These are phyloP conservation scores for Bipolaris cookei DNA, from an alignment of 2,329 filamentous ascomycete species.

Conservation along the genomic window DNA sequence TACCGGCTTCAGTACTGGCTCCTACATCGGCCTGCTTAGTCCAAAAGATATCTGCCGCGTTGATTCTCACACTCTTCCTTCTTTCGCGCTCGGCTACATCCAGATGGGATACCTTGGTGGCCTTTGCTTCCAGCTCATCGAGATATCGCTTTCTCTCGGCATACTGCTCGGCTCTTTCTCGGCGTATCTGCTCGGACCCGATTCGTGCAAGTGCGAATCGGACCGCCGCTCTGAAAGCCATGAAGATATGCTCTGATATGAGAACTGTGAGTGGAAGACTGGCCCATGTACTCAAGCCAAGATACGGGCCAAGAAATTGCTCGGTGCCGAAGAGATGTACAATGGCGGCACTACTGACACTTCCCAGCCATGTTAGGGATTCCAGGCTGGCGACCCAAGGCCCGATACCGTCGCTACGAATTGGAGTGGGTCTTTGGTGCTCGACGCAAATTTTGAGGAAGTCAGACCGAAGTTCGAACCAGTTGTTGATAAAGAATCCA, in stretches of 20 bases:
- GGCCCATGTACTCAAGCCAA: slow-evolving; percentile 35
- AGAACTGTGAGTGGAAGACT: slow-evolving; percentile 41
- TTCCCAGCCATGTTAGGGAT: slow-evolving; percentile 43
- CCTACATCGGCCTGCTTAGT: slow-evolving; percentile 38
- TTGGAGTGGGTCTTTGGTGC: slow-evolving; percentile 36
- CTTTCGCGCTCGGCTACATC: slow-evolving; percentile 35
- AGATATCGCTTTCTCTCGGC: slow-evolving; percentile 36
- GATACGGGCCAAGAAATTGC: slow-evolving; percentile 17
- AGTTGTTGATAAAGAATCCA: slow-evolving; percentile 47
- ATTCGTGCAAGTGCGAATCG: slow-evolving; percentile 34
- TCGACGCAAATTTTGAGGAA: slow-evolving; percentile 45
- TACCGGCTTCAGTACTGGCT: slow-evolving; percentile 29
- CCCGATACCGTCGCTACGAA: slow-evolving; percentile 42
- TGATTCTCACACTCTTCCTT: slow-evolving; percentile 42
- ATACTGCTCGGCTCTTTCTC: slow-evolving; percentile 36
- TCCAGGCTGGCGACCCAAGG: slow-evolving; percentile 44
- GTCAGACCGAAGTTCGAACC: slow-evolving; percentile 45
- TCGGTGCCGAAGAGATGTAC: slow-evolving; percentile 42
- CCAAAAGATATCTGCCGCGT: slow-evolving; percentile 41
- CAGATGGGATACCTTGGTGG: slow-evolving; percentile 22
- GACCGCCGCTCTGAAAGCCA: slow-evolving; percentile 37
- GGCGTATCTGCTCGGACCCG: slow-evolving; percentile 40
- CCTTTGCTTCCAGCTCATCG: slow-evolving; percentile 35
- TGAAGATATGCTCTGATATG: slow-evolving; percentile 43
- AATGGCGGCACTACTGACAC: slow-evolving; percentile 41